Evolutionary conservation across 345 rosid genomes (phyloP), one percentile per base, ranked within the genome.

Genomic region (Triadica sebifera): DNA sequence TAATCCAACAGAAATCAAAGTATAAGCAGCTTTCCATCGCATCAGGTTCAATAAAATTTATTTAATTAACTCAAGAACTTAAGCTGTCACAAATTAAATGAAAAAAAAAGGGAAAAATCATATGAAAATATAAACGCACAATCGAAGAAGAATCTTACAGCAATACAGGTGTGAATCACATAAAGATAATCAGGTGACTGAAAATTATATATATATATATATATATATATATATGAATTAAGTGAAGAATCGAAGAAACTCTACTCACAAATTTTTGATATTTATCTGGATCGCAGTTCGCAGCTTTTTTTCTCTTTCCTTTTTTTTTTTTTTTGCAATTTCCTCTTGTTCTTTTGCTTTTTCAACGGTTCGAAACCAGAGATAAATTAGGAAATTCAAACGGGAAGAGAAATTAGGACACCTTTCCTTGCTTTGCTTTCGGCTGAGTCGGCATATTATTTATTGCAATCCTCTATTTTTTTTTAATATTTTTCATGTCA

Each of bases 401-500:
- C 38, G 46, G 3, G 20, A 4, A 17, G 34, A 4, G 45, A 58
- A 37, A 19, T 25, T 25, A 10, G 38, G 72, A 67, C 37, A 29
- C 17, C 58, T 64, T 50, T 34, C 50, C 69, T 45, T 11, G n/a
- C 39, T 76, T 51, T 67, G 49, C 63, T 58, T 29, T 29, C 1
- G 34, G 34, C n/a, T 29, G 34, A 29, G 81, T 7, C 76, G 82
- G 82, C 77, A 70, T 59, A 57, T 72, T 41, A 11, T 38, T 69
- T 53, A 72, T n/a, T n/a, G n/a, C n/a, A 1, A n/a, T n/a, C n/a
- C n/a, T n/a, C n/a, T n/a, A n/a, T n/a, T n/a, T n/a, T n/a, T n/a
- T n/a, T n/a, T n/a, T n/a, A n/a, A n/a, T n/a, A n/a, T 29, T 29
- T 29, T 29, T 29, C 2, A 9, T 47, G 4, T 58, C 71, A 74